phyloP scores from a whole-genome alignment of 2,329 filamentous ascomycete genomes.

The Trichoderma pleuroti region DNA sequence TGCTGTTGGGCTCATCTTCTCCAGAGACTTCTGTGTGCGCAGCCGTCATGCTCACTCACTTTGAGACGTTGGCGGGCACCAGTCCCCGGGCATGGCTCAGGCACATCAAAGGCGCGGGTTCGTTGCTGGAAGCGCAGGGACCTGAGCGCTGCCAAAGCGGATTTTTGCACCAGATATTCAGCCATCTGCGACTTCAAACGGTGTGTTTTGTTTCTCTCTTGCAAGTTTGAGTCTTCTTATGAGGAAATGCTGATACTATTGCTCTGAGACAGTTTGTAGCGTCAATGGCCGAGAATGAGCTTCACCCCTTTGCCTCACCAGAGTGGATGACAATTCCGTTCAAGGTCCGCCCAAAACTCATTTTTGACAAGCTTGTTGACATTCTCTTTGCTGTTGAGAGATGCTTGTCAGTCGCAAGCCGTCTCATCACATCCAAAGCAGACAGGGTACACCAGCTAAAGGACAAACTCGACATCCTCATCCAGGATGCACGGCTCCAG shows the following conservation, averaged over 20 bases:
- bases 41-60: slow-evolving; percentile 22
- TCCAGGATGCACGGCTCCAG: neutral
- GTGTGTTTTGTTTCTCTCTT: neutral
- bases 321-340: slow-evolving; percentile 47
- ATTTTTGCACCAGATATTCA: slow-evolving; percentile 20
- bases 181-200: slow-evolving; percentile 19
- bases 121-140: slow-evolving; percentile 16
- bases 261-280: slow-evolving; percentile 15
- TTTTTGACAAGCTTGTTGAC: slow-evolving; percentile 47
- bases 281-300: slow-evolving; percentile 18
- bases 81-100: slow-evolving; percentile 15
- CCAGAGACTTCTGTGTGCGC: slow-evolving; percentile 17
- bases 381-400: slow-evolving; percentile 28
- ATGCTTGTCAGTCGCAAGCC: slow-evolving; percentile 9
- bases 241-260: neutral
- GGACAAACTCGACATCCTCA: neutral
- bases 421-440: neutral
- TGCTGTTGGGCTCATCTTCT: neutral
- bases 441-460: neutral
- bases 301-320: slow-evolving; percentile 36
- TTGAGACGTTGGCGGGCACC: slow-evolving; percentile 19
- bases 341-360: slow-evolving; percentile 42
- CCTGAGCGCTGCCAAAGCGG: slow-evolving; percentile 16
- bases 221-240: accelerated
- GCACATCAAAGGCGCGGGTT: slow-evolving; percentile 18